Percentiles rank a stretch among this genome's conserved stretches.
These are phyloP conservation scores for Staphylotrichum longicolle DNA, from an alignment of 495 filamentous ascomycete species.

Conservation along the genomic window DNA sequence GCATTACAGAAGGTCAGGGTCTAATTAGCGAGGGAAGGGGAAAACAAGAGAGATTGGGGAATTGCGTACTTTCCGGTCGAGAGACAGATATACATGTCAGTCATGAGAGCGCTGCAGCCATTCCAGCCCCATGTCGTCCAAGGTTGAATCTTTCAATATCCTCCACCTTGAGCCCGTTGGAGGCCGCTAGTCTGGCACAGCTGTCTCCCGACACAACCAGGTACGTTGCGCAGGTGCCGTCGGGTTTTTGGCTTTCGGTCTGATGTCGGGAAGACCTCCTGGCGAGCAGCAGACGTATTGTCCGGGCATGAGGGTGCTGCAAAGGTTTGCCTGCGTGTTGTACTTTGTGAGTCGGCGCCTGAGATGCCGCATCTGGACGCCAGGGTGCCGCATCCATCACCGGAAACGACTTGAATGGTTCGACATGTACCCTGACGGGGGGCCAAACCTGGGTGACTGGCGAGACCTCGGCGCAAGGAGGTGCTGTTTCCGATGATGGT, in stretches of 20 bases:
- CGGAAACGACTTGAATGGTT: conserved; percentile 12
- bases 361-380: conserved; percentile 14
- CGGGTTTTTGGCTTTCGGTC: conserved; percentile 40
- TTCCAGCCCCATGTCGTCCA: conserved; percentile 51
- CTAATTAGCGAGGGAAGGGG: not conserved
- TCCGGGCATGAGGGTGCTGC: conserved; percentile 33
- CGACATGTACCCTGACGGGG: no score
- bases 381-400: conserved; percentile 38
- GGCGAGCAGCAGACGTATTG: conserved; percentile 49
- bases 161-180: conserved; percentile 31
- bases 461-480: no score
- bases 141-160: conserved; percentile 41
- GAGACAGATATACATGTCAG: conserved; percentile 44
- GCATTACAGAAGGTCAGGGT: no score
- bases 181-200: conserved; percentile 32
- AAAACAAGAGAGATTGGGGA: no score
- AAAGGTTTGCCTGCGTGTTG: conserved; percentile 38
- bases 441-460: no score
- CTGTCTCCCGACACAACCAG: conserved; percentile 35
- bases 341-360: conserved; percentile 36
- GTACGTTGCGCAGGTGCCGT: conserved; percentile 46
- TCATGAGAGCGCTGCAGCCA: conserved; percentile 41
- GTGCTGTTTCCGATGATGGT: no score
- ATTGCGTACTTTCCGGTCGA: conserved; percentile 36
- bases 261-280: conserved; percentile 39